Base-by-base conservation (phyloP, 768 basidiomycete species). In the Rhizopogon rudus region DNA sequence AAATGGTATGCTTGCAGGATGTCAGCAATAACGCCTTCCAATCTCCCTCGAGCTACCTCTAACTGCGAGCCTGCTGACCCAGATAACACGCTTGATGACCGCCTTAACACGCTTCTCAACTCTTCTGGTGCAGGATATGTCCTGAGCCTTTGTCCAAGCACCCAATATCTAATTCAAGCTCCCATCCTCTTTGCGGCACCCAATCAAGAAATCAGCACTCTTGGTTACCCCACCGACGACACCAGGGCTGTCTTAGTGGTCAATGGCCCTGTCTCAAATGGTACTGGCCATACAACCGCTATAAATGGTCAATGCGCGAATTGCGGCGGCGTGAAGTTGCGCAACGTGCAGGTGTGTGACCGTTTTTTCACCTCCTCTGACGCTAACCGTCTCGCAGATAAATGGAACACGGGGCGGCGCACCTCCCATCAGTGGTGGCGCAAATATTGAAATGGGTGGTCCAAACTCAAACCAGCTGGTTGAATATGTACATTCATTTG, bases 401-500 rank as follows among this genome's bases (percentile, higher is more conserved):
- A 81, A 93, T 62, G 91, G 91, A 13, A 82, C 83, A 5, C 81
- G 91, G 55, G 69, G 69, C 16, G 79, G 78, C 25, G 81, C 75
- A 6, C 60, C 76, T 40, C 78, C 84, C 1, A 78, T 76, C 0
- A 57, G 46, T 22, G 88, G 88, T 6, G 88, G 87, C 0, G 91
- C 79, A 22, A 91, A 91, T 62, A 90, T 93, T 53, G 91, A 93
- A 70, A 85, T 93, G 77, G 92, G 92, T 5, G 92, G 91, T 9
- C 62, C 75, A 17, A 93, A 87, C 59, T 72, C 81, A 2, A 73
- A 78, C 61, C 91, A 94, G 67, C 60, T 91, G 40, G 75, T 94
- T 52, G 88, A 93, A 73, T 83, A 81, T 57, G 90, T 93, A 10
- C 81, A 76, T 59, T 85, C 87, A 6, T 88, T 73, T 63, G 83